phyloP scores from a whole-genome alignment of 2,329 filamentous ascomycete species.

The Cercospora beticola region DNA sequence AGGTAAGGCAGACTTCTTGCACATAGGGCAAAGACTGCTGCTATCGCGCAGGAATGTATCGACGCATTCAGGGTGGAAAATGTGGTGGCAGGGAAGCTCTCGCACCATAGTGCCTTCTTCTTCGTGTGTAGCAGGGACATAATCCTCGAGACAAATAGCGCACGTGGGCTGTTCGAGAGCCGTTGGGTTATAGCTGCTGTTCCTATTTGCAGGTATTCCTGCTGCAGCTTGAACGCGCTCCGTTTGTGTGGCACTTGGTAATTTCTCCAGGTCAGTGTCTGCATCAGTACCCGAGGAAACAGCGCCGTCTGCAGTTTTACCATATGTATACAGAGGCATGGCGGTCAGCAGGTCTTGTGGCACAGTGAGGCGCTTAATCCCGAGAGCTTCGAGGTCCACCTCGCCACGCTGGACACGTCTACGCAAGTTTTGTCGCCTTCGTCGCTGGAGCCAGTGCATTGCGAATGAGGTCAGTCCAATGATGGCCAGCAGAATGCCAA shows the following conservation, averaged over 20 bases:
- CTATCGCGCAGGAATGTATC: slow-evolving; percentile 76
- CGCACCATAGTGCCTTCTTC: slow-evolving; percentile 62
- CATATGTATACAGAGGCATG: slow-evolving; percentile 77
- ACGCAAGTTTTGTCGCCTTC: slow-evolving; percentile 65
- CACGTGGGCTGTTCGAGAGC: slow-evolving; percentile 74
- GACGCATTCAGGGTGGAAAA: slow-evolving; percentile 90
- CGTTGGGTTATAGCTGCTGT: slow-evolving; percentile 27
- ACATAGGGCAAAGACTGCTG: slow-evolving; percentile 86
- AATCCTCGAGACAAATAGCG: slow-evolving; percentile 86
- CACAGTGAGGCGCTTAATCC: slow-evolving; percentile 78
- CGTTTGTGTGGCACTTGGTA: slow-evolving; percentile 1
- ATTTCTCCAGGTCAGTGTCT: slow-evolving; percentile 13
- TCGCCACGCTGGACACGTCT: slow-evolving; percentile 73
- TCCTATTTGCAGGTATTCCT: slow-evolving; percentile 11
- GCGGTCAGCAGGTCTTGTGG: slow-evolving; percentile 68
- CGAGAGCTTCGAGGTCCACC: slow-evolving; percentile 80
- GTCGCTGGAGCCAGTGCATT: slow-evolving; percentile 76
- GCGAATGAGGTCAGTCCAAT: slow-evolving; percentile 65
- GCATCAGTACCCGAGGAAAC: slow-evolving; percentile 11
- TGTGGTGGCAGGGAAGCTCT: slow-evolving; percentile 84
- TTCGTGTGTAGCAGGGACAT: slow-evolving; percentile 46
- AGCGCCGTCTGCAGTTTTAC: slow-evolving; percentile 12
- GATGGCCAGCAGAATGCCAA: slow-evolving; percentile 68
- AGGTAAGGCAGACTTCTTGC: slow-evolving; percentile 81
- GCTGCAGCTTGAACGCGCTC: slow-evolving; percentile 4